Evolutionary conservation across 176 grass and related monocot genomes (phyloP).

Genomic region (Ananas comosus): DNA sequence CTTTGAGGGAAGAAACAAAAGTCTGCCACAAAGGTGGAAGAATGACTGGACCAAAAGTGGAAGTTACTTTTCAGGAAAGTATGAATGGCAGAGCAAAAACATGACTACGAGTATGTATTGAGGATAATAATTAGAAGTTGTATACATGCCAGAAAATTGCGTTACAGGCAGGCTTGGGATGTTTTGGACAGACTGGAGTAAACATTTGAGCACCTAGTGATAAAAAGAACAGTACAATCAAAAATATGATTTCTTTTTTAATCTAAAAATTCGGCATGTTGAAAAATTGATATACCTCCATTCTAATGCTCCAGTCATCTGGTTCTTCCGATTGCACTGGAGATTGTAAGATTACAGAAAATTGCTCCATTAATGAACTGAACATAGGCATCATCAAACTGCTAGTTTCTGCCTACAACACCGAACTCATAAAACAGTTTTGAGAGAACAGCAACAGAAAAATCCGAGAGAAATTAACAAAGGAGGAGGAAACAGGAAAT

Average conservation of each 20-base stretch:
- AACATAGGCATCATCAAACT: conserved; percentile 62
- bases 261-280: not conserved
- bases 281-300: conserved; percentile 60
- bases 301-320: conserved; percentile 89
- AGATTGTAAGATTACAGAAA: conserved; percentile 63
- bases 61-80: not conserved
- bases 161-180: conserved; percentile 64
- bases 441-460: conserved; percentile 6
- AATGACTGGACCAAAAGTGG: conserved; percentile 42
- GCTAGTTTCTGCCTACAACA: conserved; percentile 68
- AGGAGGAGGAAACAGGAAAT: conserved; percentile 5
- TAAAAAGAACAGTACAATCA: conserved; percentile 22
- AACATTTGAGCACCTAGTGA: conserved; percentile 93
- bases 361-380: conserved; percentile 75
- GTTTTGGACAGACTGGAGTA: conserved; percentile 91
- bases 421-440: conserved; percentile 13
- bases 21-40: conserved; percentile 86
- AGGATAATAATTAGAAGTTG: not conserved
- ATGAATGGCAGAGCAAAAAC: conserved; percentile 1
- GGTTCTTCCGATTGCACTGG: conserved; percentile 70
- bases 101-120: conserved; percentile 1
- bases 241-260: conserved; percentile 1
- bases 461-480: not conserved
- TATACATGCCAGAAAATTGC: conserved; percentile 60
- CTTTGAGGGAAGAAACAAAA: conserved; percentile 63